Evolutionary conservation across 1,139 yeast species (phyloP), one percentile per base, ranked within the genome.

Genomic region (Lodderomyces margitis): DNA sequence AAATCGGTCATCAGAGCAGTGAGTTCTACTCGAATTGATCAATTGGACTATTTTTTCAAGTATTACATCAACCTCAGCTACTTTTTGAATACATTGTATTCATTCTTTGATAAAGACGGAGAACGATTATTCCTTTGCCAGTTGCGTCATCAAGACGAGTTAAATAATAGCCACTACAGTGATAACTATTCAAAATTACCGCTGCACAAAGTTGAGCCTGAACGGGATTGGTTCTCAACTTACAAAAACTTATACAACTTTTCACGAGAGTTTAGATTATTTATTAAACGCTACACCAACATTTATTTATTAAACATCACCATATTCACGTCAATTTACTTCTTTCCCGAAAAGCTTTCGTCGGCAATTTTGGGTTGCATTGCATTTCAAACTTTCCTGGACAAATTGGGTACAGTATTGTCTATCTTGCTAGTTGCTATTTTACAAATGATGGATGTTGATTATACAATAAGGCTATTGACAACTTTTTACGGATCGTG

Each of bases 401-500:
- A 61, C 31, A 69, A 68, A 24, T 62, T 76, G 11, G 84, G 84
- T 2, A 62, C 77, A 0, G 55, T 70, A 1, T 61, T 76, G 2
- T 74, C 83, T 0, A 42, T 64, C 1, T 47, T 58, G 3, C 58
- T 74, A 8, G 68, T 70, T 38, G 57, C 63, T 2, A 45, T 61
- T 3, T 65, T 74, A 27, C 55, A 54, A 14, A 45, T 68, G 17
- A 40, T 64, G 21, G 57, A 62, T 27, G 16, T 25, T 31, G 49
- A 58, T 24, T 59, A 62, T 46, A 57, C 69, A 28, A 56, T 72
- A 19, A 46, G 62, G 5, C 58, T 75, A 23, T 53, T 78, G 33
- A 60, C 74, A 8, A 60, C 73, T 1, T 74, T 68, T 49, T 70
- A 75, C 65, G 80, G 81, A 3, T 61, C 75, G 7, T 54, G 73